Base-by-base conservation (phyloP, 1,284 basidiomycete genomes). In the Heterobasidion occidentale region DNA sequence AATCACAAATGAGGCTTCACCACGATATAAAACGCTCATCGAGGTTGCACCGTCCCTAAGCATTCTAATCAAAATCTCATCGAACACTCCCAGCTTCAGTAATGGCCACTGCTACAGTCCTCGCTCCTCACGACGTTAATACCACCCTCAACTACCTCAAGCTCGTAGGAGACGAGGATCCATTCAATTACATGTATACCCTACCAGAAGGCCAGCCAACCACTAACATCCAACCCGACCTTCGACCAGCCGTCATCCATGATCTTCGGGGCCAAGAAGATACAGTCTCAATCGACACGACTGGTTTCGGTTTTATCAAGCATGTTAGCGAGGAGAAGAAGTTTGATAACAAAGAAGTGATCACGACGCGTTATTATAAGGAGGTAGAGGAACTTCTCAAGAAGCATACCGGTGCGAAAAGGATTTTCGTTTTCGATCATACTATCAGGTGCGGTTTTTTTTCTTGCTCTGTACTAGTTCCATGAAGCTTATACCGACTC, bases 301-400 rank as follows among this genome's bases (percentile, higher is more conserved):
- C 68, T 51, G 77, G 77, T 12, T 78, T 78, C 65, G 70, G 72
- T 59, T 72, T 71, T 57, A 56, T 73, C 47, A 68, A 65, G 34
- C 58, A 67, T 55, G 63, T 62, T 49, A 71, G 67, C 55, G 60
- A 59, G 52, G 75, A 76, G 67, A 74, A 72, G 59, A 68, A 73
- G 14, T 77, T 78, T 63, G 60, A 63, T 33, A 68, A 78, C 54
- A 74, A 77, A 14, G 69, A 70, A 20, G 61, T 57, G 53, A 75
- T 79, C 62, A 63, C 64, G 60, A 50, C 51, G 6, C 58, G 56
- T 36, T 77, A 77, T 56, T 78, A 78, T 58, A 59, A 66, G 46
- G 78, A 79, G 63, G 69, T 75, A 0, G 72, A 73, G 59, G 67
- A 71, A 58, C 60, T 79, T n/a, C 56, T 79, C 59, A 77, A 72